Evolutionary conservation across 345 rosid genomes (phyloP).

Genomic region (Cardiospermum halicacabum): DNA sequence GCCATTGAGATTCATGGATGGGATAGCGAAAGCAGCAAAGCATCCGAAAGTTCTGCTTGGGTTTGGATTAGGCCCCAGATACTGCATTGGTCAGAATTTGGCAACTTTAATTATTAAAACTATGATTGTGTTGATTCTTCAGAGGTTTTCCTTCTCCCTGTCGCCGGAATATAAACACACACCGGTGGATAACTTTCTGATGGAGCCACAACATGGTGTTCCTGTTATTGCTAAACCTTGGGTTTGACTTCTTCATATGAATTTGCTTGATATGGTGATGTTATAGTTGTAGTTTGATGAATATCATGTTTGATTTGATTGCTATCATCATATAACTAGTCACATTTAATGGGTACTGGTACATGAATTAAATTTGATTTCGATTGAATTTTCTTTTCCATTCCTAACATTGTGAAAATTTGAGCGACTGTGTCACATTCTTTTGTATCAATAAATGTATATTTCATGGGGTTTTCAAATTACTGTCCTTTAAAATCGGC

Average conservation of each 20-base stretch:
- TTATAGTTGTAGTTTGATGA: too few relatives aligned
- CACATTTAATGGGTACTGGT: too few relatives aligned
- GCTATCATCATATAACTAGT: too few relatives aligned
- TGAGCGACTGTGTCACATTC: too few relatives aligned
- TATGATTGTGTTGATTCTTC: constrained; percentile 37
- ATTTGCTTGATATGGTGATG: too few relatives aligned
- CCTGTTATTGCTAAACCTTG: constrained; percentile 33
- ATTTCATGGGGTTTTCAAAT: too few relatives aligned
- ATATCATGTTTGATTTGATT: too few relatives aligned
- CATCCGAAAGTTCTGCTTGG: constrained; percentile 49
- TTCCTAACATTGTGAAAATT: too few relatives aligned
- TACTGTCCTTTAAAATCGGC: too few relatives aligned
- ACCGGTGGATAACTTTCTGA: constrained; percentile 25
- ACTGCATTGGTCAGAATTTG: constrained; percentile 57
- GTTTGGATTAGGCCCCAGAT: constrained; percentile 52
- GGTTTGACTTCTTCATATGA: neutral
- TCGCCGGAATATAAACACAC: constrained; percentile 42
- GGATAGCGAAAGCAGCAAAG: constrained; percentile 33
- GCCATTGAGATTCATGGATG: constrained; percentile 39
- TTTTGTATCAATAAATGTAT: too few relatives aligned
- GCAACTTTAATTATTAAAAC: constrained; percentile 37
- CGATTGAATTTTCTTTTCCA: too few relatives aligned
- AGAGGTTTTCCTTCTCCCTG: constrained; percentile 29
- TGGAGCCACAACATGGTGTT: constrained; percentile 33
- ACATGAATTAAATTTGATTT: too few relatives aligned